These are phyloP conservation scores for Zopfochytrium polystomum DNA, from an alignment of 371 early-diverging fungal genomes.

Conservation along the genomic window DNA sequence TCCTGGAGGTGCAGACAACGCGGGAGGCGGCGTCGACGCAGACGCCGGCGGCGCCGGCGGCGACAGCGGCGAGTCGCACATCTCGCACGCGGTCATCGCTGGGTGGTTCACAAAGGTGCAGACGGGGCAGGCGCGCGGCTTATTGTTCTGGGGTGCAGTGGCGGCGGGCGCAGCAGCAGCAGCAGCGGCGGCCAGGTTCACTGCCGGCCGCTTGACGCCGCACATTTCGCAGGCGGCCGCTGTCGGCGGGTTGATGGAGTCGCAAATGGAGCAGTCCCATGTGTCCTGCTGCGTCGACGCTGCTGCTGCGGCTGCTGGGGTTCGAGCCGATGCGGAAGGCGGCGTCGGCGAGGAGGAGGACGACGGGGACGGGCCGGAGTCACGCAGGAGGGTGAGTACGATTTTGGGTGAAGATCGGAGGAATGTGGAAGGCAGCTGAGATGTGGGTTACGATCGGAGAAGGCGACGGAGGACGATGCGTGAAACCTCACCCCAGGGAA, in stretches of 20 bases:
- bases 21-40: conserved; percentile 5
- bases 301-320: no score
- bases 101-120: conserved; percentile 85
- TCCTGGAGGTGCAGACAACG: not conserved
- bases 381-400: conserved; percentile 20
- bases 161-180: not conserved
- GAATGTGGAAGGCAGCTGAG: not conserved
- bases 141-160: conserved; percentile 1
- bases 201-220: conserved; percentile 63
- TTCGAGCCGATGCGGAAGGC: no score
- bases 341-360: not conserved
- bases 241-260: conserved; percentile 53
- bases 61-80: conserved; percentile 35
- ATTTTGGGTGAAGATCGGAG: conserved; percentile 34
- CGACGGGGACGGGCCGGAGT: no score
- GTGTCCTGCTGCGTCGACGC: not conserved
- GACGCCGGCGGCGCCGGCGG: conserved; percentile 1
- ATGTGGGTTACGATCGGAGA: not conserved
- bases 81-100: conserved; percentile 70
- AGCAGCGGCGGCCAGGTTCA: conserved; percentile 1
- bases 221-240: conserved; percentile 65
- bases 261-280: conserved; percentile 80
- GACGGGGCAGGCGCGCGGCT: conserved; percentile 16
- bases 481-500: conserved; percentile 11
- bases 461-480: no score